These are phyloP conservation scores for Xerophyta viscosa DNA, from an alignment of 106 monocot genomes.

Conservation along the genomic window DNA sequence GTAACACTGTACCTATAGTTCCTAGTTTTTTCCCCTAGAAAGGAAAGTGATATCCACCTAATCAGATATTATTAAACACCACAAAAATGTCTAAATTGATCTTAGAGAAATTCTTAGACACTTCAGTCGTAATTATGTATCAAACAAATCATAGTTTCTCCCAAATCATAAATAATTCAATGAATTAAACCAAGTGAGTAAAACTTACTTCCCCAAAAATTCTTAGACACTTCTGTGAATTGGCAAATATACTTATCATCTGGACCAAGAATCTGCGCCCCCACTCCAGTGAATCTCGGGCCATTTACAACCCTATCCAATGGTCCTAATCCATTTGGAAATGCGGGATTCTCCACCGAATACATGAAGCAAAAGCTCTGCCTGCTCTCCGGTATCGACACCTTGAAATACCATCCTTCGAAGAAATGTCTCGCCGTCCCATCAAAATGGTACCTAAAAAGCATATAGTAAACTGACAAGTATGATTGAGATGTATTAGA, in stretches of 20 bases:
- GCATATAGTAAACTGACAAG: no score
- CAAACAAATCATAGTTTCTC: no score
- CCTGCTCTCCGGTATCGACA: constrained; percentile 61
- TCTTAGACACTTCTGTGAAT: constrained; percentile 47
- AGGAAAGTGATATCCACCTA: no score
- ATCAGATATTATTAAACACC: no score
- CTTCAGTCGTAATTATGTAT: no score
- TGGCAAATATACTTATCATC: constrained; percentile 98
- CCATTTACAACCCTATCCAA: constrained; percentile 51
- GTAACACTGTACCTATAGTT: no score
- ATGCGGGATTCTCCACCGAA: constrained; percentile 83
- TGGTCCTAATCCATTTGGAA: constrained; percentile 53
- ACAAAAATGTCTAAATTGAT: no score
- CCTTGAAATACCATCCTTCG: constrained; percentile 98
- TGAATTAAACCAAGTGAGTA: no score
- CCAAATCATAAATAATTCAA: no score
- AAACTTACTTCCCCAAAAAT: constrained; percentile 90
- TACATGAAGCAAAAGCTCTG: constrained; percentile 99
- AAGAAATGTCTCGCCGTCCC: constrained; percentile 66
- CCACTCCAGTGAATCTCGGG: constrained; percentile 68
- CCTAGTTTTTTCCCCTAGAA: no score
- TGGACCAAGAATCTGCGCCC: constrained; percentile 92
- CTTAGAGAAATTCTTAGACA: no score
- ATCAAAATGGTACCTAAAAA: constrained; percentile 91
- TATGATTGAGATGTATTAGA: no score